phyloP scores from a whole-genome alignment of 805 yeast genomes.

The Allodekkera sacchari region DNA sequence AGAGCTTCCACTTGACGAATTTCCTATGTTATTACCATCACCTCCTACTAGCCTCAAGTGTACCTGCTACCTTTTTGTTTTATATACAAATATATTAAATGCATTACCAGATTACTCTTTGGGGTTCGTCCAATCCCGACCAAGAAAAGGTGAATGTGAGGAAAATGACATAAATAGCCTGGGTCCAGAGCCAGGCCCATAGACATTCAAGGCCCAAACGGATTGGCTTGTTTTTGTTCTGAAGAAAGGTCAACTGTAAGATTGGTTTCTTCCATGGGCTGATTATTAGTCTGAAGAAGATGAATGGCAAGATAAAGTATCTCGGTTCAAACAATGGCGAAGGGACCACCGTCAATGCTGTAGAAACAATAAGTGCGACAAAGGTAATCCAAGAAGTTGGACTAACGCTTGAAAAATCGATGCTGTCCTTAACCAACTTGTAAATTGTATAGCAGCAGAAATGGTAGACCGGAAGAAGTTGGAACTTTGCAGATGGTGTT shows the following conservation, averaged over 20 bases:
- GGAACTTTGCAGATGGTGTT: constrained; percentile 35
- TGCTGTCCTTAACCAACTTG: constrained; percentile 11
- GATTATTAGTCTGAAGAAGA: constrained; percentile 61
- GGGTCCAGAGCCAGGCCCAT: constrained; percentile 55
- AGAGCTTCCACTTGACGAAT: not conserved
- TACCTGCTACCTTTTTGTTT: not conserved
- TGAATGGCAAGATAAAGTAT: constrained; percentile 76
- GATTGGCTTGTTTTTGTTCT: constrained; percentile 16
- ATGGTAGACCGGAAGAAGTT: constrained; percentile 65
- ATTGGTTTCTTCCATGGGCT: constrained; percentile 30
- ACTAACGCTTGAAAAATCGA: constrained; percentile 4
- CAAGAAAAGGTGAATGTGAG: constrained; percentile 57
- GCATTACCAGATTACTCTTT: constrained; percentile 81
- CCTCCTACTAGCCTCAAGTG: not conserved
- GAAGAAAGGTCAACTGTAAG: constrained; percentile 9
- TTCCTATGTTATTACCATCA: not conserved
- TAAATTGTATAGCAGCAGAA: constrained; percentile 29
- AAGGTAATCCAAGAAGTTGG: constrained; percentile 29
- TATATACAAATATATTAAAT: constrained; percentile 1
- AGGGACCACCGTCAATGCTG: constrained; percentile 61
- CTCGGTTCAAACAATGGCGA: constrained; percentile 93
- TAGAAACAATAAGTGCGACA: constrained; percentile 43
- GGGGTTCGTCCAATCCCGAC: constrained; percentile 52
- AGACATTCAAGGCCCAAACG: constrained; percentile 46
- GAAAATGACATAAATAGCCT: constrained; percentile 46